Conservation (phyloP, 2,329 filamentous ascomycete genomes). For the Pochonia chlamydosporia region DNA sequence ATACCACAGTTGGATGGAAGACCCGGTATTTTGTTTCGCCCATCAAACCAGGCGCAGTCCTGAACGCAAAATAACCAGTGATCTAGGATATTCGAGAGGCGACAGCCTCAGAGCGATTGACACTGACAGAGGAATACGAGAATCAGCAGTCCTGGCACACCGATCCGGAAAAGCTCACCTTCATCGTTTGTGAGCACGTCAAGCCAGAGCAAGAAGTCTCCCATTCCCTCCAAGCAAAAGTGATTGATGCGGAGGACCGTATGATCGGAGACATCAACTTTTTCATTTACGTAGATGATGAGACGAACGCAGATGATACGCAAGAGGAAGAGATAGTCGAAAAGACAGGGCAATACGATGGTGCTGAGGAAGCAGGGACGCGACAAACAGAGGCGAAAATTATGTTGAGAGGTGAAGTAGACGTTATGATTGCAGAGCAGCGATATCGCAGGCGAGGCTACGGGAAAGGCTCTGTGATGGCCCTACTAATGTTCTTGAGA, state of each 20-base stretch:
- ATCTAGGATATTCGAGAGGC: constrained; percentile 67
- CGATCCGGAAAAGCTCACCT: constrained; percentile 83
- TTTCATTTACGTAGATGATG: constrained; percentile 63
- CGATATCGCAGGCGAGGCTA: constrained; percentile 55
- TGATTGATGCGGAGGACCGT: constrained; percentile 45
- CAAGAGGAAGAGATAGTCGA: constrained; percentile 37
- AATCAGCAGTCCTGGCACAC: constrained; percentile 87
- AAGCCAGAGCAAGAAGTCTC: neutral
- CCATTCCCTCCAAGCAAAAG: constrained; percentile 25
- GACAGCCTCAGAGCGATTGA: constrained; percentile 82
- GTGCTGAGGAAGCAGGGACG: constrained; percentile 13
- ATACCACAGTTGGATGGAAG: constrained; percentile 92
- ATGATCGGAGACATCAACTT: constrained; percentile 78
- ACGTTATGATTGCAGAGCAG: constrained; percentile 74
- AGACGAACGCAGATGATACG: too few species aligned
- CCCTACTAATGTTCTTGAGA: constrained; percentile 65
- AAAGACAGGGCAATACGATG: constrained; percentile 3
- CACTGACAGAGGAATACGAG: constrained; percentile 73
- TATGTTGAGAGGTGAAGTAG: constrained; percentile 61
- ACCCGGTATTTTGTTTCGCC: constrained; percentile 43
- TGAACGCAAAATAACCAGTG: neutral
- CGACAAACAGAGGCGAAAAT: neutral
- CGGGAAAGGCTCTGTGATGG: constrained; percentile 58
- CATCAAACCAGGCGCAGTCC: neutral
- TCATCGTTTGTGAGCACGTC: constrained; percentile 66